Conservation (phyloP, 2,329 filamentous ascomycete genomes). For the Claviceps sp. region DNA sequence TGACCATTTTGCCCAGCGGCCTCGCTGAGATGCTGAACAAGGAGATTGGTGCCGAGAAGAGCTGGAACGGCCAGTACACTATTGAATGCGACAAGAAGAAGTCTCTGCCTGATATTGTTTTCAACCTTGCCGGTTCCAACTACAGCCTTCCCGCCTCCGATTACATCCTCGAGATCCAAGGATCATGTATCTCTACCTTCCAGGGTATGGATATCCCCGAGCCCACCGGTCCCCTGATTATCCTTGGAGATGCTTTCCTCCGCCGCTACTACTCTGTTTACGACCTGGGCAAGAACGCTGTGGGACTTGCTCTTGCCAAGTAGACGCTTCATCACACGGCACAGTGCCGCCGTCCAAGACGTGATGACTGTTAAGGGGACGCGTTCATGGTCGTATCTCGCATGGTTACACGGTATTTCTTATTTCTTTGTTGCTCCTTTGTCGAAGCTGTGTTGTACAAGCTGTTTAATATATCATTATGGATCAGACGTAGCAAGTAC, state of each 20-base stretch:
- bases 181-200: conserved; percentile 93
- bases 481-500: not conserved
- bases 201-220: conserved; percentile 91
- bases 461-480: not conserved
- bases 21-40: conserved; percentile 94
- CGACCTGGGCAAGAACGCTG: conserved; percentile 76
- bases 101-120: conserved; percentile 78
- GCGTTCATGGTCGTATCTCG: not conserved
- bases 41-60: conserved; percentile 96
- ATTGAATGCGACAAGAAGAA: conserved; percentile 79
- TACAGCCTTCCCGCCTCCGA: conserved; percentile 82
- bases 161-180: conserved; percentile 92
- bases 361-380: not conserved
- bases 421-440: not conserved
- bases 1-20: conserved; percentile 84
- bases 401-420: not conserved
- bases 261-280: conserved; percentile 93
- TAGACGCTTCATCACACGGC: not conserved
- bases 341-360: not conserved
- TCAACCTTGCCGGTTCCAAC: conserved; percentile 80
- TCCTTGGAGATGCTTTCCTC: conserved; percentile 79
- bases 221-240: conserved; percentile 81
- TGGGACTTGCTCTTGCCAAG: conserved; percentile 80
- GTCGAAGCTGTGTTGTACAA: not conserved
- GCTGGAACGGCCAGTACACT: conserved; percentile 91